Base-by-base conservation (phyloP, 208 protist genomes). In the Leishmania martiniquensis region DNA sequence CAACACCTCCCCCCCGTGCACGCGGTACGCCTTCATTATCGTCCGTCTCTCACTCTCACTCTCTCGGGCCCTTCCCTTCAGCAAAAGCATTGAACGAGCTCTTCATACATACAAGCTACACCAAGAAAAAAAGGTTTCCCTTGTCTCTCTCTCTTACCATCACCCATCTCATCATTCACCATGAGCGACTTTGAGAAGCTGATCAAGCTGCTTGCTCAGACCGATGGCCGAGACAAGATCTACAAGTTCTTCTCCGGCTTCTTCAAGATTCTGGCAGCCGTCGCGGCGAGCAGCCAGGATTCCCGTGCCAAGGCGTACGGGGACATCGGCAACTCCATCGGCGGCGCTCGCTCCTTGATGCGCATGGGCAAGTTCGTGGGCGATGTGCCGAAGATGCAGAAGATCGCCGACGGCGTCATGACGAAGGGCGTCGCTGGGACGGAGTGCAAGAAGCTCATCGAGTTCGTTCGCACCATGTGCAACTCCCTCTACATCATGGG, bases 191-290 rank as follows among this genome's bases (percentile, higher is more conserved):
- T 96, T 62, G 86, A 96, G 15, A 92, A 90, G 80, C 85, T 95
- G 62, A 91, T 96, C 69, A 93, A 91, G 81, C 91, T 98, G 22
- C 93, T 98, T 75, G 85, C 75, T 57, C 87, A 91, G 85, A 98
- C 92, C 32, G 95, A 98, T 86, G 95, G 95, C 73, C 93, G 95
- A 66, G 95, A 98, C 79, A 98, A 98, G 89, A 94, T 98, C 80
- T 97, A 97, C 87, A 98, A 98, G 86, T 89, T 90, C 72, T 72
- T 93, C 62, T 89, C 80, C 37, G 91, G 91, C 73, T 57, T 97
- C 63, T 86, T 91, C 77, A 97, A 97, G 86, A 87, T 96, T 57
- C 84, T 96, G 52, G 88, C 87, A 15, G 80, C 77, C 32, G 57
- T 93, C 37, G 83, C 83, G 25, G 75, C 74, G 49, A 72, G 91